These are phyloP conservation scores for Phyllostachys edulis DNA, from an alignment of 176 grass and related monocot species.

Conservation along the genomic window DNA sequence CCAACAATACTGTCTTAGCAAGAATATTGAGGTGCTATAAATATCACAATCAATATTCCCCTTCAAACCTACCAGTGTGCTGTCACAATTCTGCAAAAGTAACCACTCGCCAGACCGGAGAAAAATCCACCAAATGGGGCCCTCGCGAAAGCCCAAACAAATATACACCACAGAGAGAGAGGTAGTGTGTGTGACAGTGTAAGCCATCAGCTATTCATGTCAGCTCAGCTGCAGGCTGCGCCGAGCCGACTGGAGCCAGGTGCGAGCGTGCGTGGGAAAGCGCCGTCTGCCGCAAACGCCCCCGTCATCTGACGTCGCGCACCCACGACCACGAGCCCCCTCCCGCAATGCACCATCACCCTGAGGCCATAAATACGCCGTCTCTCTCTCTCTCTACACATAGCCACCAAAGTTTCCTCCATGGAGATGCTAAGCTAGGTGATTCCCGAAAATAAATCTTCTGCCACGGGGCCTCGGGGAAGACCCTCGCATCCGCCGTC, in stretches of 20 bases:
- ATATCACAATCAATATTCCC: background rate
- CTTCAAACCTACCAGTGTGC: background rate
- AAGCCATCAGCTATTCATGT: background rate
- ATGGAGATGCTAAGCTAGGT: slow-evolving; percentile 27
- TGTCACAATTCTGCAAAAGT: slow-evolving; percentile 14
- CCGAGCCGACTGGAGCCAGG: slow-evolving; percentile 7
- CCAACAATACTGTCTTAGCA: background rate
- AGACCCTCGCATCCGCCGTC: no score
- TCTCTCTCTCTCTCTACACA: background rate
- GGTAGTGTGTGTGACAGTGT: no score
- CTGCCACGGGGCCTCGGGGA: no score
- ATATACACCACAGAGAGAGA: background rate
- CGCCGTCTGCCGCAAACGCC: background rate
- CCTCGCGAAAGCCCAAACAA: background rate
- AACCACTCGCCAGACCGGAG: no score
- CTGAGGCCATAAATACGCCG: slow-evolving; percentile 2
- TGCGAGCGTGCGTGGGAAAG: background rate
- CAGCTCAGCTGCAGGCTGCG: background rate
- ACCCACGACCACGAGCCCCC: background rate
- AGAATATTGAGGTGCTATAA: background rate
- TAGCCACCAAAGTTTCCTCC: slow-evolving; percentile 1
- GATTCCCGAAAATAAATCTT: no score
- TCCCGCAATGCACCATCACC: background rate
- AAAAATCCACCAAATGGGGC: background rate
- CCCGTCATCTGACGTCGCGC: slow-evolving; percentile 27